These are phyloP conservation scores for Pterula multifida DNA, from an alignment of 1,284 basidiomycete genomes.

Conservation along the genomic window DNA sequence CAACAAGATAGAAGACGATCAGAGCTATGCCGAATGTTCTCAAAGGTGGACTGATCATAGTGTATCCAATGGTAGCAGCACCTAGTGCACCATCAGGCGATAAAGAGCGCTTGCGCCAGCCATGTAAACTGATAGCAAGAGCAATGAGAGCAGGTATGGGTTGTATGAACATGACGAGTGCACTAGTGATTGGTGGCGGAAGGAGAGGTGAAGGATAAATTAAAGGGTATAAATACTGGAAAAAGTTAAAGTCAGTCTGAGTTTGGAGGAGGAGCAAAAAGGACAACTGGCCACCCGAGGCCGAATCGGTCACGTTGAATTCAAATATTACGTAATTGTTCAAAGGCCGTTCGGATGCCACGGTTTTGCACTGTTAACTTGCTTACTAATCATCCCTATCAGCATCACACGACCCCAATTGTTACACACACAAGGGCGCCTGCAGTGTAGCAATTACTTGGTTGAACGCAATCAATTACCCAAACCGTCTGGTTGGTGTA, in stretches of 20 bases:
- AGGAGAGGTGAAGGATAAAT: constrained; percentile 20
- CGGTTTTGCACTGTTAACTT: no score
- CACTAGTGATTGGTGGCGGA: constrained; percentile 11
- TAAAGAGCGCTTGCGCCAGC: constrained; percentile 45
- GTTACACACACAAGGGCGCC: no score
- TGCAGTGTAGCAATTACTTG: no score
- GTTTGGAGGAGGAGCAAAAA: background rate
- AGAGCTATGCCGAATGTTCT: constrained; percentile 62
- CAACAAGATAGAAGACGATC: constrained; percentile 75
- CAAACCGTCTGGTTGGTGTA: no score
- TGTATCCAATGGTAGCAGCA: constrained; percentile 65
- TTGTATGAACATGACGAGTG: constrained; percentile 29
- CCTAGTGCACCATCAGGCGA: constrained; percentile 63
- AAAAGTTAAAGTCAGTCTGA: background rate
- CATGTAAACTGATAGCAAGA: constrained; percentile 32
- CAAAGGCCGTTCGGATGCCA: no score
- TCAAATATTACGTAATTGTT: no score
- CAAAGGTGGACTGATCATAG: constrained; percentile 48
- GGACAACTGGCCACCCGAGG: background rate
- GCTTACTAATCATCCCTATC: no score
- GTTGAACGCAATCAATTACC: no score
- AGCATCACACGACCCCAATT: no score
- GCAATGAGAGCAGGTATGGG: constrained; percentile 21
- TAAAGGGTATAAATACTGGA: constrained; percentile 8
- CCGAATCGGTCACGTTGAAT: background rate